A percentile compares a stretch with the other conserved stretches of the same genome.
These are phyloP conservation scores for Moelleriella libera DNA, from an alignment of 2,329 filamentous ascomycete species.

Conservation along the genomic window DNA sequence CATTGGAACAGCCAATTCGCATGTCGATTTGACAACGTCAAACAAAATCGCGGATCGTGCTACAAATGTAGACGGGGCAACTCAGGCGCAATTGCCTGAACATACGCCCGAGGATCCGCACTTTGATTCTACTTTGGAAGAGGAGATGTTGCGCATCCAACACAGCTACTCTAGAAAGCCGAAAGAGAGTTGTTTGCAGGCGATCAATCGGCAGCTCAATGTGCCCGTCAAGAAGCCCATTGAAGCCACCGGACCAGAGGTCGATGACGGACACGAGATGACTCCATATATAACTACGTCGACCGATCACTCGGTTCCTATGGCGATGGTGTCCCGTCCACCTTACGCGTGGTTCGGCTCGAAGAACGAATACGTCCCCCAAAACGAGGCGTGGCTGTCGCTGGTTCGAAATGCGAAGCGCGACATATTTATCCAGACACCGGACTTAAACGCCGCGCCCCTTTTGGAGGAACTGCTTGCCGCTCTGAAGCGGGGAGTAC, in stretches of 20 bases:
- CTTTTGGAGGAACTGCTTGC: slow-evolving; percentile 48
- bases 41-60: background rate
- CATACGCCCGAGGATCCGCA: slow-evolving; percentile 45
- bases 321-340: slow-evolving; percentile 56
- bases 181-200: slow-evolving; percentile 39
- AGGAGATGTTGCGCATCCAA: slow-evolving; percentile 49
- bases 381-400: slow-evolving; percentile 64
- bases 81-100: slow-evolving; percentile 24
- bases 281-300: slow-evolving; percentile 42
- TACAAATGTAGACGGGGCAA: background rate
- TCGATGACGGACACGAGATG: slow-evolving; percentile 39
- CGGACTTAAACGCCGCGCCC: slow-evolving; percentile 60
- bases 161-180: slow-evolving; percentile 33
- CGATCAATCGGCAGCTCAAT: slow-evolving; percentile 53
- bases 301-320: slow-evolving; percentile 43
- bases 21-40: background rate
- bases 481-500: slow-evolving; percentile 52
- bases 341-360: slow-evolving; percentile 53
- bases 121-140: slow-evolving; percentile 47
- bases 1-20: background rate
- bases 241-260: slow-evolving; percentile 37
- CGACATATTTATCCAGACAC: slow-evolving; percentile 64
- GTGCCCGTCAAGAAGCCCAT: slow-evolving; percentile 39
- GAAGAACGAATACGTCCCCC: slow-evolving; percentile 47
- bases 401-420: slow-evolving; percentile 48